Evolutionary conservation across 192 early-diverging fungal genomes (phyloP), one percentile per base, ranked within the genome.

Genomic region (Thamnidium elegans): DNA sequence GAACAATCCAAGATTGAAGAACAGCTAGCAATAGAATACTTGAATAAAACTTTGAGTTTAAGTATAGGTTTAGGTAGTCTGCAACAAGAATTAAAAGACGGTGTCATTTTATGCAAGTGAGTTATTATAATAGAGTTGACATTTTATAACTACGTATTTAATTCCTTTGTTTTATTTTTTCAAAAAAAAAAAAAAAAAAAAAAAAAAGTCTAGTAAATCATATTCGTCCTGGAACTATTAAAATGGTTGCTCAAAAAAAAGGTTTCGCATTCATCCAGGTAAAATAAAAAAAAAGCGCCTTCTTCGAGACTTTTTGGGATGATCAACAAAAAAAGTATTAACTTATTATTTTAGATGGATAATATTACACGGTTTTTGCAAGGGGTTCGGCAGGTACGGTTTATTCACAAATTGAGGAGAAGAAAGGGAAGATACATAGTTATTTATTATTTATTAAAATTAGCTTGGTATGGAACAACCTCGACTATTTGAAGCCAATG

Each of bases 401-500:
- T 15, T 47, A 11, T 47, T 47, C n/a, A n/a, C 11, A 11, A 11
- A 47, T 15, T 11, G 45, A 47, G 45, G n/a, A n/a, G 45, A n/a
- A 47, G 5, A n/a, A 47, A 47, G 11, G 45, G 11, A n/a, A 15
- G n/a, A 15, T 7, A 11, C 45, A 47, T 47, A 15, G 3, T 15
- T 47, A 47, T n/a, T 47, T 36, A 5, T 58, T 58, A 15, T 13
- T 15, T 55, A 23, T 55, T 20, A 23, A 21, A 14, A 31, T 32
- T 32, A 86, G 77, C 82, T 92, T 56, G 90, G 90, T 2, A 75
- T 92, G 48, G 77, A 85, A 53, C 85, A 81, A 58, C 74, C 85
- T n/a, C 88, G 90, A 65, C 72, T 91, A 66, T 93, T 93, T 65
- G 84, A 93, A 71, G 90, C 91, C 0, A 82, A 86, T 7, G 91